phyloP scores from a whole-genome alignment of 805 yeast species.

The Diddensiella santjacobensis region DNA sequence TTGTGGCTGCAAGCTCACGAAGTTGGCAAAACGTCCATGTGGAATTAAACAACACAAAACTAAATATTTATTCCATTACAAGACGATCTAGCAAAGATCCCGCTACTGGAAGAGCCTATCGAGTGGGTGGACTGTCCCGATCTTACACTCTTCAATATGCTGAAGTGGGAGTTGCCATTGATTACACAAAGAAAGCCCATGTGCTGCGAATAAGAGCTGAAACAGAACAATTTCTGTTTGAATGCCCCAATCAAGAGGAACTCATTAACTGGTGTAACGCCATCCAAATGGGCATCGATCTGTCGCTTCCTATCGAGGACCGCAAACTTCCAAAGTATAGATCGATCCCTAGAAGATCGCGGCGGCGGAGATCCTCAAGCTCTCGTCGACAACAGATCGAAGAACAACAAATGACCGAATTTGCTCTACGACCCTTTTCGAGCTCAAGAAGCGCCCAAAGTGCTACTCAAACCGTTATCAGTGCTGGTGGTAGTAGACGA shows the following conservation, averaged over 20 bases:
- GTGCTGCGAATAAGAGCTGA: conserved; percentile 77
- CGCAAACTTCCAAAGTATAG: conserved; percentile 73
- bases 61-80: conserved; percentile 53
- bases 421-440: conserved; percentile 9
- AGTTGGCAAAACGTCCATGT: conserved; percentile 67
- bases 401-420: conserved; percentile 9
- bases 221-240: conserved; percentile 72
- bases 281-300: conserved; percentile 69
- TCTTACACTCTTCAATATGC: conserved; percentile 83
- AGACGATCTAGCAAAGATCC: conserved; percentile 32
- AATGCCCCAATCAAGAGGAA: conserved; percentile 57
- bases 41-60: conserved; percentile 82
- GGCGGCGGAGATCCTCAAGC: conserved; percentile 9
- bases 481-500: not conserved
- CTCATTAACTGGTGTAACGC: conserved; percentile 78
- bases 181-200: conserved; percentile 66
- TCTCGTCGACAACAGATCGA: conserved; percentile 10
- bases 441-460: conserved; percentile 1
- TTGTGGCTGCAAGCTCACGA: conserved; percentile 60
- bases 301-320: conserved; percentile 68
- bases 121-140: conserved; percentile 32
- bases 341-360: conserved; percentile 59
- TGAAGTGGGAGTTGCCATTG: conserved; percentile 78
- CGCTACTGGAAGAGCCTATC: conserved; percentile 10
- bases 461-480: not conserved